A percentile compares a stretch with the other conserved stretches of the same genome.
phyloP scores from a whole-genome alignment of 78 protist genomes.

The Chrysochromulina parva region DNA sequence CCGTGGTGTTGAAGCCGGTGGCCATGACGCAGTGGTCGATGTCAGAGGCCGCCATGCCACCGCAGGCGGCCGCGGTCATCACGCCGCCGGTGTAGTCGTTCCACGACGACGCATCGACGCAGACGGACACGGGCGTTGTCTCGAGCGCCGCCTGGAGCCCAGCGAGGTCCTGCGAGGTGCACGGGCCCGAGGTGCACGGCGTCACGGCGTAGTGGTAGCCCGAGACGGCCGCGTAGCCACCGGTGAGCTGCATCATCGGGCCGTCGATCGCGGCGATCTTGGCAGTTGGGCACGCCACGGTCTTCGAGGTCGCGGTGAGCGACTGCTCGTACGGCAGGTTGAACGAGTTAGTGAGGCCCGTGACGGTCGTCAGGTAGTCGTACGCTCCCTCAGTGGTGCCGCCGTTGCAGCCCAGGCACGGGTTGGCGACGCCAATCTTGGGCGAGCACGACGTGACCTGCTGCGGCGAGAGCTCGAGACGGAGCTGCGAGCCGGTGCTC shows the following conservation, averaged over 20 bases:
- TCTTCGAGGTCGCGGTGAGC: constrained; percentile 52
- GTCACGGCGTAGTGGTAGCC: constrained; percentile 35
- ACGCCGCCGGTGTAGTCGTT: constrained; percentile 58
- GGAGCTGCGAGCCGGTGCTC: neutral
- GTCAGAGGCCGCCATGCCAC: neutral
- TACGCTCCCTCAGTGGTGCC: constrained; percentile 64
- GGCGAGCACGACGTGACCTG: constrained; percentile 68
- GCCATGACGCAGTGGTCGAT: constrained; percentile 74
- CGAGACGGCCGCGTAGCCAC: constrained; percentile 24
- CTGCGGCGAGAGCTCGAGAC: constrained; percentile 51
- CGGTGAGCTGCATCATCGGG: neutral
- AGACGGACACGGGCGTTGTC: constrained; percentile 60
- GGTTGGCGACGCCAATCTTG: too few relatives aligned
- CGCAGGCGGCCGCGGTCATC: constrained; percentile 30
- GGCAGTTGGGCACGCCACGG: constrained; percentile 49
- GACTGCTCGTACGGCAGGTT: constrained; percentile 7
- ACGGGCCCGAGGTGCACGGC: constrained; percentile 46
- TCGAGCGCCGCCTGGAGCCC: constrained; percentile 24
- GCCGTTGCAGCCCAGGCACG: constrained; percentile 73
- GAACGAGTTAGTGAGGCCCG: neutral
- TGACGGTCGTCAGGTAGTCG: constrained; percentile 29
- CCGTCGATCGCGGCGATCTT: constrained; percentile 20
- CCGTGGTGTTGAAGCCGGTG: constrained; percentile 49
- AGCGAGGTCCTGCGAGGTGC: constrained; percentile 36
- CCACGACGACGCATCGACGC: constrained; percentile 75